A percentile compares a stretch with the other conserved stretches of the same genome.
Conservation (phyloP, 352 stramenopile genomes). For the Lagenidium giganteum region DNA sequence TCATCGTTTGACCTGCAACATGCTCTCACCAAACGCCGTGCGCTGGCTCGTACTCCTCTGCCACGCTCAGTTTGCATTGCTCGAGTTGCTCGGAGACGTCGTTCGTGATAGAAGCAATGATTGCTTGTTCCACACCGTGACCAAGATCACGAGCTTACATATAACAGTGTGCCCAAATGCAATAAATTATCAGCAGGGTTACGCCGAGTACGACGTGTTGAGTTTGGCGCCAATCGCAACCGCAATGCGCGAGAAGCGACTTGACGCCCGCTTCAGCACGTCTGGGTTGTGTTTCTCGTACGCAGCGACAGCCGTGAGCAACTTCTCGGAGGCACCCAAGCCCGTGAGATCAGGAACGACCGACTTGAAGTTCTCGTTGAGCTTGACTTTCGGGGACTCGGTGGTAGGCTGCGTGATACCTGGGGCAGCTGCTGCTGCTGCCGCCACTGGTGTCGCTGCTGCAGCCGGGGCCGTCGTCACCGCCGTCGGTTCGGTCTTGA, state of each 20-base stretch:
- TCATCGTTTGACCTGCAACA: too few relatives aligned
- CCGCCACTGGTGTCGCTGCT: not conserved
- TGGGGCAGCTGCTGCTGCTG: not conserved
- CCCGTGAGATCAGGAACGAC: constrained; percentile 71
- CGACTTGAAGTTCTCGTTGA: constrained; percentile 55
- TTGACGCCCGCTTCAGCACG: constrained; percentile 55
- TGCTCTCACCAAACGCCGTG: too few relatives aligned
- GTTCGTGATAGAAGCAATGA: too few relatives aligned
- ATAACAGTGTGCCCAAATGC: too few relatives aligned
- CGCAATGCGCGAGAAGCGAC: constrained; percentile 63
- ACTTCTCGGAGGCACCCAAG: constrained; percentile 67
- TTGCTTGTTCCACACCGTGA: too few relatives aligned
- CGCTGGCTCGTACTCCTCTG: too few relatives aligned
- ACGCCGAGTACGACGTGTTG: constrained; percentile 60
- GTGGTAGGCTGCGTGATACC: too few relatives aligned
- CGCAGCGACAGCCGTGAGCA: constrained; percentile 69
- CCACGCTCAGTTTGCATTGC: too few relatives aligned
- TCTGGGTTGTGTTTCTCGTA: constrained; percentile 84
- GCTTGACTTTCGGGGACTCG: constrained; percentile 22
- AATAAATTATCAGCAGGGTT: too few relatives aligned
- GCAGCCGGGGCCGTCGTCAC: constrained; percentile 1
- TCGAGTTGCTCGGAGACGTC: too few relatives aligned
- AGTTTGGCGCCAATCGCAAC: constrained; percentile 76
- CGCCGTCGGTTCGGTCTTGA: constrained; percentile 7
- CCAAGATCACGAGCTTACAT: not conserved